Conservation (phyloP, 345 rosid species). For the Lumnitzera littorea region DNA sequence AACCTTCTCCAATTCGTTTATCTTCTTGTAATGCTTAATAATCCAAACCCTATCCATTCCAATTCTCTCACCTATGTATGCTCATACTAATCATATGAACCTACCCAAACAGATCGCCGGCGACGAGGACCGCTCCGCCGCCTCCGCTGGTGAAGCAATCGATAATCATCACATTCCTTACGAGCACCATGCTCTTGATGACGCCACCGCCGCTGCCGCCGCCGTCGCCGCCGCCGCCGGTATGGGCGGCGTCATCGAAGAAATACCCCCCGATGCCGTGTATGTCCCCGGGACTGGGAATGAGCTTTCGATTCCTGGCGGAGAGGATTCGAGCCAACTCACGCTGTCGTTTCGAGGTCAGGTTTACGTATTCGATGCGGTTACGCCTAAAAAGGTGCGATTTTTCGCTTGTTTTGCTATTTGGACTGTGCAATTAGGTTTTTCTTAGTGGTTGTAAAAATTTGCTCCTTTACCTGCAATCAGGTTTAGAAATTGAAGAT, state of each 20-base stretch:
- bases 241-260: conserved; percentile 9
- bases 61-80: conserved; percentile 3
- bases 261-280: conserved; percentile 7
- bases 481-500: conserved; percentile 2
- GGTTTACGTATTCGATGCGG: conserved; percentile 14
- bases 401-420: not conserved
- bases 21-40: too few relatives aligned
- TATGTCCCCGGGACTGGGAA: conserved; percentile 4
- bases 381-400: conserved; percentile 10
- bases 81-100: conserved; percentile 9
- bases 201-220: conserved; percentile 2
- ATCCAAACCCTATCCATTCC: too few relatives aligned
- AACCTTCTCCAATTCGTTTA: too few relatives aligned
- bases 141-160: conserved; percentile 7
- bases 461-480: not conserved
- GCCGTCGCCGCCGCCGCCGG: not conserved
- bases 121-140: conserved; percentile 3
- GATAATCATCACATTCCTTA: conserved; percentile 7
- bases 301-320: not conserved
- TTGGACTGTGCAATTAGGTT: not conserved
- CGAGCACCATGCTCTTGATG: conserved; percentile 7
- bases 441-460: not conserved
- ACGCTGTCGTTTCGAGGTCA: conserved; percentile 14
- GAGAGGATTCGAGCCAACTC: conserved; percentile 11
- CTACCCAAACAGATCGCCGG: conserved; percentile 13